Conservation (phyloP, 345 rosid species). For the Psidium friedrichsthalianum region DNA sequence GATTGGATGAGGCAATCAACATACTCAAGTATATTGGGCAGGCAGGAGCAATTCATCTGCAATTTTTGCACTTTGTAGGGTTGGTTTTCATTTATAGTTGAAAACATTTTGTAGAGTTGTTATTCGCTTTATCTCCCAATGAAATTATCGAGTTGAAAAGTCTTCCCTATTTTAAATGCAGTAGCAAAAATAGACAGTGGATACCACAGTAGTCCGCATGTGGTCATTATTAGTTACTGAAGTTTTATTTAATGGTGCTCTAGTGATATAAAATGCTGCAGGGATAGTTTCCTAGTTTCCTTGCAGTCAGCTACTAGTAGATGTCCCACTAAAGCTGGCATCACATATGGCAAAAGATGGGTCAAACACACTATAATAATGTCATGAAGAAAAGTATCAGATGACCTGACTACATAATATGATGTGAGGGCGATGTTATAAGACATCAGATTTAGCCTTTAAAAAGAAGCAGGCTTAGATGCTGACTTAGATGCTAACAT, state of each 20-base stretch:
- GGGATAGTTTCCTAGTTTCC: not conserved
- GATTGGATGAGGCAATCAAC: not conserved
- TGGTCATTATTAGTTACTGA: not conserved
- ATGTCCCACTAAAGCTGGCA: too few relatives aligned
- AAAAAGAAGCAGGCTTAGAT: not conserved
- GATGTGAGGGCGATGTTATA: not conserved
- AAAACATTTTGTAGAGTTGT: not conserved
- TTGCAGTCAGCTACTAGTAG: too few relatives aligned
- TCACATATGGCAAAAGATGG: too few relatives aligned
- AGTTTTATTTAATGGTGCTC: not conserved
- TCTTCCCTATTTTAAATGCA: not conserved
- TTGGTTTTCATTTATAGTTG: not conserved
- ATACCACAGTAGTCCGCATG: not conserved
- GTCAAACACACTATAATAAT: not conserved
- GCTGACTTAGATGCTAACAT: too few relatives aligned
- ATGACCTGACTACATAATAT: not conserved
- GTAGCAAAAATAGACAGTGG: not conserved
- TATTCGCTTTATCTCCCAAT: not conserved
- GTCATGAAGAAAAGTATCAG: not conserved
- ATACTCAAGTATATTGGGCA: not conserved
- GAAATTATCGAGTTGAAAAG: not conserved
- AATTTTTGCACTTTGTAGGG: not conserved
- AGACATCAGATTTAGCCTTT: not conserved
- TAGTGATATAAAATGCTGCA: not conserved
- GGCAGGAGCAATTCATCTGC: not conserved